Conservation (phyloP, 306 rosid species). For the Vigna unguiculata region DNA sequence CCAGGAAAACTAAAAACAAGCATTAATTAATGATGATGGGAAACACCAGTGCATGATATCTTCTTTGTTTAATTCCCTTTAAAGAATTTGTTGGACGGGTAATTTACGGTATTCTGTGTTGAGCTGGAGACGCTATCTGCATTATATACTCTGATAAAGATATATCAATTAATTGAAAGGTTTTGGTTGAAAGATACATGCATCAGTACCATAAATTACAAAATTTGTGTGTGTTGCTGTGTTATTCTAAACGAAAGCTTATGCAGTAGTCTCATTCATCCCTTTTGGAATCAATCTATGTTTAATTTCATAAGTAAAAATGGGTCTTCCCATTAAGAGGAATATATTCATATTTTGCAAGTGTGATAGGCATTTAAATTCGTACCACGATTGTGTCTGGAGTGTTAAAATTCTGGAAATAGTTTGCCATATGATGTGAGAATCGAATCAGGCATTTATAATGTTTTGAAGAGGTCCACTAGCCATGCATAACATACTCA, state of each 20-base stretch:
- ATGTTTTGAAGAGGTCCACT: slow-evolving; percentile 38
- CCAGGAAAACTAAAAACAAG: not conserved
- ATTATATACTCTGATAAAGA: slow-evolving; percentile 18
- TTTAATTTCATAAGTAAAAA: slow-evolving; percentile 24
- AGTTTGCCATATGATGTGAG: slow-evolving; percentile 29
- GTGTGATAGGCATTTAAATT: slow-evolving; percentile 39
- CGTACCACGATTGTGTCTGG: slow-evolving; percentile 18
- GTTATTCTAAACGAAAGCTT: slow-evolving; percentile 39
- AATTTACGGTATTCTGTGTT: slow-evolving; percentile 18
- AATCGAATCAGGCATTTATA: slow-evolving; percentile 44
- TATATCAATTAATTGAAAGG: not conserved
- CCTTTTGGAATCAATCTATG: slow-evolving; percentile 42
- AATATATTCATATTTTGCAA: slow-evolving; percentile 48
- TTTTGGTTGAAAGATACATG: slow-evolving; percentile 15
- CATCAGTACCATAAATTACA: not conserved
- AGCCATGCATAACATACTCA: slow-evolving; percentile 20
- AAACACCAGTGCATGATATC: not conserved
- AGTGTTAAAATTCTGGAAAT: slow-evolving; percentile 25
- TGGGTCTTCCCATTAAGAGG: slow-evolving; percentile 31
- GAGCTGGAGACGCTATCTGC: not conserved
- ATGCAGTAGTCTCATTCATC: slow-evolving; percentile 28
- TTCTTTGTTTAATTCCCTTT: not conserved
- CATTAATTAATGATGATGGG: not conserved
- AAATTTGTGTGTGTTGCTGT: not conserved
- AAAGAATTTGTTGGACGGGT: not conserved